Evolutionary conservation across 805 yeast genomes (phyloP), one percentile per base, ranked within the genome.

Genomic region (Ogataea degrootiae): DNA sequence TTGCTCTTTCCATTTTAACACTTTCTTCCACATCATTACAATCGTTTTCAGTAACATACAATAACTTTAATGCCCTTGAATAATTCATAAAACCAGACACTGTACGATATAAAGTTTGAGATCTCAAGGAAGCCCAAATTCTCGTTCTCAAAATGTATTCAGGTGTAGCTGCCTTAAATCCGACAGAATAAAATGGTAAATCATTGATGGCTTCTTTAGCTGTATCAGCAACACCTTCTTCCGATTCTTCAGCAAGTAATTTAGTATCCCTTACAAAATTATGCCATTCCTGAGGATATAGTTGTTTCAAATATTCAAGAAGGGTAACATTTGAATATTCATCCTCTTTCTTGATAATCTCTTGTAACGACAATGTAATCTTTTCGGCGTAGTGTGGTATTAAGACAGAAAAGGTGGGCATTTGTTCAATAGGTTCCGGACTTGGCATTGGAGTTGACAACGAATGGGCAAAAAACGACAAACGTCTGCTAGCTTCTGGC

Each of bases 391-490:
- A 90, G 63, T 90, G 96, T 8, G 97, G 97, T 40, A 90, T 77
- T 59, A 90, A 71, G 8, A 89, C 96, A 0, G 94, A 80, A 57
- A 88, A 88, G 0, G 87, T 71, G 0, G 96, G 95, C 88, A 87
- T 86, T 39, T 80, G 72, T 19, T 74, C 76, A 7, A 83, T 75
- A 0, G 88, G 77, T 12, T 75, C 66, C 0, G 89, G 83, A 40
- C 83, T 89, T 0, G 88, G 85, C 71, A 89, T 84, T 1, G 96
- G 92, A 0, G 95, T 87, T 0, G 96, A 83, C 39, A 89, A 69
- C 0, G 96, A 87, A 60, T 89, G 96, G 0, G 97, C 96, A 72
- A 89, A 89, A 61, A 87, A 89, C 0, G 96, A 85, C 1, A 89
- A 78, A 53, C 97, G 74, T 57, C 96, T 71, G 59, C 83, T 83